A percentile compares a stretch with the other conserved stretches of the same genome.
phyloP scores from a whole-genome alignment of 176 grass and related monocot genomes.

The Musa troglodytarum region DNA sequence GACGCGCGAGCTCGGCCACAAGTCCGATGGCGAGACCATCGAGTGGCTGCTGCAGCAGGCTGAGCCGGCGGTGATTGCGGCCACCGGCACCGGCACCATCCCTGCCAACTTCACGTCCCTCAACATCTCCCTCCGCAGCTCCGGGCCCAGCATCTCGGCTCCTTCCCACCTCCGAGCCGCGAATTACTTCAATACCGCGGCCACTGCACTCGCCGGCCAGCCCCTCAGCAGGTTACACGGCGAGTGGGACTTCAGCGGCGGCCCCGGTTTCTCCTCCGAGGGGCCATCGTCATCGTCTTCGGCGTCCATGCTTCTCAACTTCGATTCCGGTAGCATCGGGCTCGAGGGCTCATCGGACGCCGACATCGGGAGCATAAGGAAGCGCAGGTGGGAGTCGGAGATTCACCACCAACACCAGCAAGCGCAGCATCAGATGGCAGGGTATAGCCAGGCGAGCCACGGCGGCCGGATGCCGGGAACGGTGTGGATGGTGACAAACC shows the following conservation, averaged over 20 bases:
- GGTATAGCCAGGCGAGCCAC: conserved; percentile 54
- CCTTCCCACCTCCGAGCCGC: conserved; percentile 58
- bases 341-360: conserved; percentile 54
- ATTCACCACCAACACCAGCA: conserved; percentile 49
- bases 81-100: conserved; percentile 90
- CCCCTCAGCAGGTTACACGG: conserved; percentile 14
- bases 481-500: conserved; percentile 91
- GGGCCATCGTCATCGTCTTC: conserved; percentile 65
- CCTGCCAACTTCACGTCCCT: conserved; percentile 95
- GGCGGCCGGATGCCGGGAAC: conserved; percentile 60
- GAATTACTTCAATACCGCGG: conserved; percentile 25
- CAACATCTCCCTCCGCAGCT: conserved; percentile 95
- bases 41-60: conserved; percentile 99
- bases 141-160: conserved; percentile 62
- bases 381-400: conserved; percentile 77
- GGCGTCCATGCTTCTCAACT: conserved; percentile 66
- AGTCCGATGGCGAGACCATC: conserved; percentile 96
- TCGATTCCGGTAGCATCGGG: conserved; percentile 65
- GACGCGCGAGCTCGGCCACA: conserved; percentile 88
- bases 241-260: conserved; percentile 52
- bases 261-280: conserved; percentile 43
- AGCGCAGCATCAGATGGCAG: conserved; percentile 77
- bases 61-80: conserved; percentile 88
- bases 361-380: conserved; percentile 43
- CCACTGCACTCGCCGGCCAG: conserved; percentile 31